Evolutionary conservation across 2,329 filamentous ascomycete genomes (phyloP), one percentile per base, ranked within the genome.

Genomic region (Thelonectria blattea): DNA sequence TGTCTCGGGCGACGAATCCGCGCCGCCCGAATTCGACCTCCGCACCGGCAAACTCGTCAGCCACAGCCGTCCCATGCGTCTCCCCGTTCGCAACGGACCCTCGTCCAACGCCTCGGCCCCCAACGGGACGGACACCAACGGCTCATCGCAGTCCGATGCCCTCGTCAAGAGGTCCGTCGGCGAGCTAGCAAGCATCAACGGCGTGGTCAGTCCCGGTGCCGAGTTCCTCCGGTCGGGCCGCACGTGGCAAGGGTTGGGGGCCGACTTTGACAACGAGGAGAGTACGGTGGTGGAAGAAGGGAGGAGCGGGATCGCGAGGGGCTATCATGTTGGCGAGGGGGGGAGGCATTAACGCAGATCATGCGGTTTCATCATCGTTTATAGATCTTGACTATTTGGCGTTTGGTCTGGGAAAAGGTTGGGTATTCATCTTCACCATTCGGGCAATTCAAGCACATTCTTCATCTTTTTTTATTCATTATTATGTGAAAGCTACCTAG

Each of bases 191-290:
- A 88, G 88, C 47, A 87, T 98, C 67, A 94, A 93, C 52, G 92
- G 93, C 7, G 86, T 94, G 0, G 82, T 90, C n/a, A 98, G 94
- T 47, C 95, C 95, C 0, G 95, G 92, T 0, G 95, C 95, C 0
- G 92, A 97, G 74, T 98, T 86, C 68, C 78, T 99, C 64, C 85
- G 89, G 32, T 91, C 89, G 3, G 86, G 93, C 70, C 81, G 95
- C 58, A 96, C 92, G 4, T 99, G 95, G 95, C 90, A 90, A 71
- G 95, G 95, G 0, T 78, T 99, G 22, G 95, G 95, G 0, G 96
- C 87, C 63, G 95, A 99, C 73, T 96, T 93, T 69, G 65, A 78
- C n/a, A 79, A 79, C 14, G 82, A 85, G 54, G 78, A 80, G n/a
- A 80, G 90, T 57, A 88, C 90, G 1, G 74, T 85, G 17, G 85